Conservation (phyloP, 495 filamentous ascomycete species). For the Talaromyces trachyspermus region DNA sequence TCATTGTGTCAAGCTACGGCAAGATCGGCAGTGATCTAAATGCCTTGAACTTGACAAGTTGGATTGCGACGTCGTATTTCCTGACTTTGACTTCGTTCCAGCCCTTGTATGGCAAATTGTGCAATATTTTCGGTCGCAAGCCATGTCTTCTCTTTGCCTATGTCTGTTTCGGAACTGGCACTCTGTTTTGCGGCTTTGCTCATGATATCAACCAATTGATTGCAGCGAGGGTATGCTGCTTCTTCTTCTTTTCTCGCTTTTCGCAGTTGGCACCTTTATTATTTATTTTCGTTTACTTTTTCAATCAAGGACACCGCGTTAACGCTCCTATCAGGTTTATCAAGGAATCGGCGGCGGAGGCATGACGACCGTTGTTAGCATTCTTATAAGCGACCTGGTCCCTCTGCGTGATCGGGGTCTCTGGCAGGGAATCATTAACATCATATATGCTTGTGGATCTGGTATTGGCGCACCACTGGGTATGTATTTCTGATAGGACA, state of each 20-base stretch:
- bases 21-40: constrained; percentile 75
- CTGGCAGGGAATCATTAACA: constrained; percentile 79
- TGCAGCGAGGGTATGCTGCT: constrained; percentile 45
- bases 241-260: background rate
- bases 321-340: constrained; percentile 37
- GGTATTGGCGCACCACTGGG: constrained; percentile 68
- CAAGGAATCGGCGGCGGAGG: constrained; percentile 78
- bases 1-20: constrained; percentile 73
- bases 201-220: constrained; percentile 64
- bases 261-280: too few relatives aligned
- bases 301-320: too few relatives aligned
- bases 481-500: constrained; percentile 7
- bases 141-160: constrained; percentile 65
- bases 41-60: constrained; percentile 70
- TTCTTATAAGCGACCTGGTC: constrained; percentile 72
- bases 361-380: constrained; percentile 74
- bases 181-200: constrained; percentile 64
- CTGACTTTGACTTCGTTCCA: constrained; percentile 74
- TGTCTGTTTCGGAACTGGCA: constrained; percentile 65
- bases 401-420: constrained; percentile 68
- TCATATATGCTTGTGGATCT: constrained; percentile 66
- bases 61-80: constrained; percentile 80
- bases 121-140: constrained; percentile 82
- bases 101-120: constrained; percentile 69
- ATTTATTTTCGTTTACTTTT: too few relatives aligned